phyloP scores from a whole-genome alignment of 257 asterid species.

The Petunia axillaris region DNA sequence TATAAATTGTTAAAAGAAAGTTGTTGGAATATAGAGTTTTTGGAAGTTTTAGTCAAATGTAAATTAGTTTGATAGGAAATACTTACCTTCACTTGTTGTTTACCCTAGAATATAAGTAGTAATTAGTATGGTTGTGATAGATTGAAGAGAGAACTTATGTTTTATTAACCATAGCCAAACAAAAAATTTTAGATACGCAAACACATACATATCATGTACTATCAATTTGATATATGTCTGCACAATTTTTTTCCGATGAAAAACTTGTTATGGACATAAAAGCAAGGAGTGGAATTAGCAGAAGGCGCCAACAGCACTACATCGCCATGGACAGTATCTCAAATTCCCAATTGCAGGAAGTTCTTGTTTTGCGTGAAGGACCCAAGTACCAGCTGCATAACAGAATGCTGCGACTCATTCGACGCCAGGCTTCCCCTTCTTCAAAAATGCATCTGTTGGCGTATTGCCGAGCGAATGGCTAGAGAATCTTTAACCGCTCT shows the following conservation, averaged over 20 bases:
- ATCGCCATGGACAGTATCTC: neutral
- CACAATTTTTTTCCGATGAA: neutral
- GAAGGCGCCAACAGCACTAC: neutral
- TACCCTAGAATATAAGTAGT: neutral
- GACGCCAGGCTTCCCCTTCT: neutral
- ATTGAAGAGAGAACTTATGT: neutral
- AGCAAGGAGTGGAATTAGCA: neutral
- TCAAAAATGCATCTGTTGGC: neutral
- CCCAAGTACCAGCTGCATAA: neutral
- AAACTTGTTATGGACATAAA: neutral
- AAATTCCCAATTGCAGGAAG: neutral
- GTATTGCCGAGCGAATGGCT: neutral
- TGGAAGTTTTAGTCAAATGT: neutral
- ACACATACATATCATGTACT: neutral
- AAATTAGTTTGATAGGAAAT: neutral
- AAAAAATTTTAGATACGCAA: neutral
- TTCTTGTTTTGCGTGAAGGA: neutral
- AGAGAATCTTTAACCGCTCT: neutral
- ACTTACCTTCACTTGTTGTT: neutral
- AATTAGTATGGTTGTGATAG: neutral
- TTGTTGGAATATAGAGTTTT: neutral
- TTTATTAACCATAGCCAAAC: no score
- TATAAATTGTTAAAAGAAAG: neutral
- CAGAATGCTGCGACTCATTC: slow-evolving; percentile 3
- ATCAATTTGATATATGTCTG: neutral